A percentile compares a stretch with the other conserved stretches of the same genome.
phyloP scores from a whole-genome alignment of 129 eudicot genomes.

The Sambucus nigra region DNA sequence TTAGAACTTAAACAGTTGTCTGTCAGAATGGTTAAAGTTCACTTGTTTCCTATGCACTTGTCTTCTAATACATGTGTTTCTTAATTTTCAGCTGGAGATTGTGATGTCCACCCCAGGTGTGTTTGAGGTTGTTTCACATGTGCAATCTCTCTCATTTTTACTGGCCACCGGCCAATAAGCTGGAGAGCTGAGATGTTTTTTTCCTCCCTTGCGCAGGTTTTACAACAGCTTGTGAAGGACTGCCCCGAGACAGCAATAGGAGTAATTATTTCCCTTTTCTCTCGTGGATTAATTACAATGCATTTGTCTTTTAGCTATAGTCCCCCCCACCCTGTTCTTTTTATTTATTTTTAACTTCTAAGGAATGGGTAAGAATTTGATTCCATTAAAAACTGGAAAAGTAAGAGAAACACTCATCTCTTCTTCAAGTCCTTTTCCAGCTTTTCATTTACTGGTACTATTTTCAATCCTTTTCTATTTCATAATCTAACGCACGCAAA shows the following conservation, averaged over 20 bases:
- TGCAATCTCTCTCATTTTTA: background rate
- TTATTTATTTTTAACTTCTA: too few species aligned
- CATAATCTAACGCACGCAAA: too few species aligned
- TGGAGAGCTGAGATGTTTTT: constrained; percentile 2
- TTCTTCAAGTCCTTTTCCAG: too few species aligned
- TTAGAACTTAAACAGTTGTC: background rate
- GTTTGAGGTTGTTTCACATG: constrained; percentile 52
- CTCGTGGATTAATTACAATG: background rate
- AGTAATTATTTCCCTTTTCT: constrained; percentile 31
- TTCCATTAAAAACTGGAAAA: too few species aligned
- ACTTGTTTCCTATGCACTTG: background rate
- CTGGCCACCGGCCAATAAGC: background rate
- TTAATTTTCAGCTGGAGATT: constrained; percentile 61
- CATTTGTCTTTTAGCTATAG: background rate
- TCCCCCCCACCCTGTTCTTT: too few species aligned
- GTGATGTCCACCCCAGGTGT: constrained; percentile 86
- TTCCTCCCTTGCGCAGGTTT: constrained; percentile 33
- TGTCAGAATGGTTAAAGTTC: background rate
- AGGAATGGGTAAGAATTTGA: too few species aligned
- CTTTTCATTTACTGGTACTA: too few species aligned
- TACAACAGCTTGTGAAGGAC: constrained; percentile 50
- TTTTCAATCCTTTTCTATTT: too few species aligned
- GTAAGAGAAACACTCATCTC: too few species aligned
- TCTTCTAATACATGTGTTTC: constrained; percentile 1
- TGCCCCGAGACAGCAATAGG: constrained; percentile 62